Percentiles rank a stretch among this genome's conserved stretches.
Evolutionary conservation across 1,284 basidiomycete species (phyloP).

Genomic region (Meripilus lineatus): DNA sequence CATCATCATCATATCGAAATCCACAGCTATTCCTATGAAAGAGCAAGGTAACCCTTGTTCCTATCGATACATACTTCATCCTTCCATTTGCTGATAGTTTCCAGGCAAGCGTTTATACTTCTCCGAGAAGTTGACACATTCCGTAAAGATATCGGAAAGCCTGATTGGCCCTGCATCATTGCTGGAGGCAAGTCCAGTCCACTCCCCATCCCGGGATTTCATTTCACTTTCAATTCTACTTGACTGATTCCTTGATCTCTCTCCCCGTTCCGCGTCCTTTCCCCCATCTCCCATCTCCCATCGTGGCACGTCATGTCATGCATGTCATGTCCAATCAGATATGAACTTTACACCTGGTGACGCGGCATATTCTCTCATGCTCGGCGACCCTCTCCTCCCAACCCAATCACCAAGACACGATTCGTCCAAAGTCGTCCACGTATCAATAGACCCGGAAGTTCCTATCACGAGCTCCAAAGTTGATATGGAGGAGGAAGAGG

Average conservation of each 20-base stretch:
- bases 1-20: no score
- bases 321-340: slow-evolving; percentile 52
- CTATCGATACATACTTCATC: slow-evolving; percentile 2
- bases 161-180: slow-evolving; percentile 74
- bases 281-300: no score
- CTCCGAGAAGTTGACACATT: slow-evolving; percentile 63
- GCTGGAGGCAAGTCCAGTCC: slow-evolving; percentile 62
- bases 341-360: slow-evolving; percentile 92
- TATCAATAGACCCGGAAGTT: slow-evolving; percentile 64
- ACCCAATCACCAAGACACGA: slow-evolving; percentile 51
- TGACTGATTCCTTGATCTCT: no score
- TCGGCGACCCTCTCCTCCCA: slow-evolving; percentile 50
- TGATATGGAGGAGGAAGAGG: slow-evolving; percentile 39
- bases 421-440: slow-evolving; percentile 78
- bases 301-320: no score
- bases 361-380: slow-evolving; percentile 79
- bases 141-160: slow-evolving; percentile 40
- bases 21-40: slow-evolving; percentile 85
- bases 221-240: not conserved
- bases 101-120: slow-evolving; percentile 67
- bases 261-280: no score
- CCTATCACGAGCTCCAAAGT: slow-evolving; percentile 24
- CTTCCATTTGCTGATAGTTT: slow-evolving; percentile 6
- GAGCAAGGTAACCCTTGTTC: slow-evolving; percentile 55
- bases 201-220: slow-evolving; percentile 1